phyloP scores from a whole-genome alignment of 768 basidiomycete genomes.

The Tricholoma hemisulphureum region DNA sequence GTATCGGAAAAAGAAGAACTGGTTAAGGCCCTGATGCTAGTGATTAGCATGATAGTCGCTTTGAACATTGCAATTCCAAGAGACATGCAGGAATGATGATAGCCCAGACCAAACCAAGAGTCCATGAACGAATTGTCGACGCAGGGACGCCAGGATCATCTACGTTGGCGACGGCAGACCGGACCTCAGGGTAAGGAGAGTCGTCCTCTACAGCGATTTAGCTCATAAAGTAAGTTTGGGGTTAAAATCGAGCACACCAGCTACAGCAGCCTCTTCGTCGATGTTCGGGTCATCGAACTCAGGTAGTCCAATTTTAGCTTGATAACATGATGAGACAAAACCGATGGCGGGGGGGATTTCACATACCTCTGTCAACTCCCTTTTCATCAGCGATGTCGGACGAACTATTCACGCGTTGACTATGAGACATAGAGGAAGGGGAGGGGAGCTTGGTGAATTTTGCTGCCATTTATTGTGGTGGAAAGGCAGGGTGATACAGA shows the following conservation, averaged over 20 bases:
- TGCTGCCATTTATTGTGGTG: slow-evolving; percentile 28
- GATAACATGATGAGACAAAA: background rate
- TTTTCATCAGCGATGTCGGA: slow-evolving; percentile 29
- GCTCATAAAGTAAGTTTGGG: background rate
- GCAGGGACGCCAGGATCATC: slow-evolving; percentile 66
- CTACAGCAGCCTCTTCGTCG: slow-evolving; percentile 44
- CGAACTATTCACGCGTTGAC: slow-evolving; percentile 26
- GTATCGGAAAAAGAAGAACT: slow-evolving; percentile 77
- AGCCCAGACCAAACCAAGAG: slow-evolving; percentile 69
- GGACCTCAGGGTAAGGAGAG: slow-evolving; percentile 72
- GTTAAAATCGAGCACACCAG: slow-evolving; percentile 38
- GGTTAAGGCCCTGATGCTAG: slow-evolving; percentile 51
- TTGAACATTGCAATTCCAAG: background rate
- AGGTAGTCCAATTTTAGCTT: slow-evolving; percentile 29
- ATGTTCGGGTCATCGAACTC: slow-evolving; percentile 57
- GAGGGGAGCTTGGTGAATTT: slow-evolving; percentile 19
- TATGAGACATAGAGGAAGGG: slow-evolving; percentile 33
- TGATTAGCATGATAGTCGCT: background rate
- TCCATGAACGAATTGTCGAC: slow-evolving; percentile 66
- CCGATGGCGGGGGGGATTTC: background rate
- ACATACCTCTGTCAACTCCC: slow-evolving; percentile 20
- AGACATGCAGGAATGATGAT: slow-evolving; percentile 53
- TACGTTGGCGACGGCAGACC: slow-evolving; percentile 66
- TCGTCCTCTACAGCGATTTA: slow-evolving; percentile 47
- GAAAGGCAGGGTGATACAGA: slow-evolving; percentile 14